phyloP scores from a whole-genome alignment of 345 rosid genomes.

The Euphorbia tirucalli region DNA sequence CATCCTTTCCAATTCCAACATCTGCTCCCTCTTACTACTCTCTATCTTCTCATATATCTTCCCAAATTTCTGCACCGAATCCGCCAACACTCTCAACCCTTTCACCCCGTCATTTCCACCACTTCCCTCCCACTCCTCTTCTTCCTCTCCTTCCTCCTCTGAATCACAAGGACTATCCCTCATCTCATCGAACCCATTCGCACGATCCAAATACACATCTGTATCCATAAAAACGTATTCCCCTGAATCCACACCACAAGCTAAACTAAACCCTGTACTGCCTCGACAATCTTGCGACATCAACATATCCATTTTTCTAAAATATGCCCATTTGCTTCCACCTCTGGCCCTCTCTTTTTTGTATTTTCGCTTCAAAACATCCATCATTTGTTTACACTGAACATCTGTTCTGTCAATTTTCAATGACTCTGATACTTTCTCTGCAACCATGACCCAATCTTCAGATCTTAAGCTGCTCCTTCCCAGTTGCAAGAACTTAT shows the following conservation, averaged over 20 bases:
- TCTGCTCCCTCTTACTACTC: slow-evolving; percentile 54
- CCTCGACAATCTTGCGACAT: slow-evolving; percentile 29
- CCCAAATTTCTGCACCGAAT: slow-evolving; percentile 51
- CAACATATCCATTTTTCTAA: slow-evolving; percentile 55
- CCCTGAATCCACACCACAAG: slow-evolving; percentile 61
- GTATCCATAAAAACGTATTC: slow-evolving; percentile 54
- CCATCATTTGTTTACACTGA: slow-evolving; percentile 48
- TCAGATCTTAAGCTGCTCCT: slow-evolving; percentile 52
- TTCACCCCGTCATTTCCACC: slow-evolving; percentile 22
- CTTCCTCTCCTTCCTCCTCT: slow-evolving; percentile 40
- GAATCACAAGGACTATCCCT: slow-evolving; percentile 58
- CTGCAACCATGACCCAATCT: slow-evolving; percentile 55
- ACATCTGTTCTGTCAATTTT: slow-evolving; percentile 29
- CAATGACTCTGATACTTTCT: slow-evolving; percentile 41
- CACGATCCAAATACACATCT: slow-evolving; percentile 47
- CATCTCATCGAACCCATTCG: slow-evolving; percentile 58
- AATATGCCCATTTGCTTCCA: slow-evolving; percentile 42
- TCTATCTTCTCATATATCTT: slow-evolving; percentile 59
- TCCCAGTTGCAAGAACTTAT: slow-evolving; percentile 48
- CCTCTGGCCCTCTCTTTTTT: slow-evolving; percentile 45
- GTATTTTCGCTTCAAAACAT: slow-evolving; percentile 46
- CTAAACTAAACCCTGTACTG: slow-evolving; percentile 28
- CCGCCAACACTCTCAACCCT: slow-evolving; percentile 42
- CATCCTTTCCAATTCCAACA: slow-evolving; percentile 59
- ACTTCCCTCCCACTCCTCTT: slow-evolving; percentile 11